Evolutionary conservation across 2,329 filamentous ascomycete genomes (phyloP).

Genomic region (Epichloe hybrida): DNA sequence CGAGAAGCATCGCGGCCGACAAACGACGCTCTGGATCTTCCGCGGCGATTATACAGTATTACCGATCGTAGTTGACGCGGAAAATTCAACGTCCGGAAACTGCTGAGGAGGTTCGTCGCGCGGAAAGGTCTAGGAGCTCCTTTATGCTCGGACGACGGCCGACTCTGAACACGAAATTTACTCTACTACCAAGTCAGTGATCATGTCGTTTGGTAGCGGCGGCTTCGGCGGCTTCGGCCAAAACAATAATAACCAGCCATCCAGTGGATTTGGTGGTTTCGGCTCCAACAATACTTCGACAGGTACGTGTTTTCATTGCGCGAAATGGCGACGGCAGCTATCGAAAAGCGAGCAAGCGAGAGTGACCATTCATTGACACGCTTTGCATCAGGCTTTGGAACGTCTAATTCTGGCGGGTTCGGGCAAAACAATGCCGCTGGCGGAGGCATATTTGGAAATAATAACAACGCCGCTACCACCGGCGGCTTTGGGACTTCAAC

Average conservation of each 20-base stretch:
- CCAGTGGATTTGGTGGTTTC: conserved; percentile 43
- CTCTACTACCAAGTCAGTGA: conserved; percentile 11
- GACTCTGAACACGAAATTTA: background rate
- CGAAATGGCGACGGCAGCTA: background rate
- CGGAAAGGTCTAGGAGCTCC: background rate
- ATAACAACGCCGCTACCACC: conserved; percentile 11
- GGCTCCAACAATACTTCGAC: conserved; percentile 29
- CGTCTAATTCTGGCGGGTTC: conserved; percentile 26
- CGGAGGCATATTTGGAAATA: conserved; percentile 32
- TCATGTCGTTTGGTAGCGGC: conserved; percentile 43
- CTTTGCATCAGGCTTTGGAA: conserved; percentile 18
- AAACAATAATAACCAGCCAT: conserved; percentile 26
- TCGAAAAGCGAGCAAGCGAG: conserved; percentile 4
- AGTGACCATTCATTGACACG: conserved; percentile 13
- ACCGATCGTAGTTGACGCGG: background rate
- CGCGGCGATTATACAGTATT: background rate
- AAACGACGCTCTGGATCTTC: background rate
- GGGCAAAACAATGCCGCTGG: conserved; percentile 25
- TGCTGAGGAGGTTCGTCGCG: background rate
- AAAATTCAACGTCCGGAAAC: background rate
- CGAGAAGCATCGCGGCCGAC: background rate
- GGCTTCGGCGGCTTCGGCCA: conserved; percentile 46
- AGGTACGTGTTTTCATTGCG: conserved; percentile 33
- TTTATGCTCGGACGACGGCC: background rate
- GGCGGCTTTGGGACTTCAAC: conserved; percentile 23